Conservation (phyloP, 176 grass and related monocot species). For the Musa itinerans region DNA sequence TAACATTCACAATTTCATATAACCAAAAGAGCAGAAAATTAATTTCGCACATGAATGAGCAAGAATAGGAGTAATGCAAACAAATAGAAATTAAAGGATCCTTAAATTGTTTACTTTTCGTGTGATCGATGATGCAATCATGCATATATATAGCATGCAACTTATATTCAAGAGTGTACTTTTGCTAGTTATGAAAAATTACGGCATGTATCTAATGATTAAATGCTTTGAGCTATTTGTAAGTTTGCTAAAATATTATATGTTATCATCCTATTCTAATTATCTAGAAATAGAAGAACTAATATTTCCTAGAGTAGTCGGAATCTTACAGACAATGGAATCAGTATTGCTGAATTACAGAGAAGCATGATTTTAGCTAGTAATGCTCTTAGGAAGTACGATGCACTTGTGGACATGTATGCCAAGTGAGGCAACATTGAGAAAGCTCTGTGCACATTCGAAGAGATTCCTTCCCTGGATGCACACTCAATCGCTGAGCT, state of each 20-base stretch:
- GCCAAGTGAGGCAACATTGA: conserved; percentile 61
- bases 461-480: conserved; percentile 51
- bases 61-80: too few relatives aligned
- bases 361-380: not conserved
- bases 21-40: too few relatives aligned
- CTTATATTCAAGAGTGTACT: not conserved
- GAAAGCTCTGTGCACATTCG: conserved; percentile 38
- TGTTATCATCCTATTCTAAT: not conserved
- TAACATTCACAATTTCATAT: too few relatives aligned
- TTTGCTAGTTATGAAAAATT: not conserved
- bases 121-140: too few relatives aligned
- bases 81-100: too few relatives aligned
- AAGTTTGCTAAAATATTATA: not conserved
- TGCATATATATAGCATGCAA: too few relatives aligned
- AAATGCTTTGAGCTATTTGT: not conserved
- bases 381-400: not conserved
- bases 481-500: too few relatives aligned
- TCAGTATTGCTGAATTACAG: not conserved
- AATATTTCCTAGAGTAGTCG: not conserved
- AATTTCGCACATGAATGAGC: too few relatives aligned
- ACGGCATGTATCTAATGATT: not conserved
- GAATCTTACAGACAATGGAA: not conserved
- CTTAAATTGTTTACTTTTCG: too few relatives aligned
- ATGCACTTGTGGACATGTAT: conserved; percentile 78
- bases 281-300: not conserved